Percentiles rank a stretch among this genome's conserved stretches.
phyloP scores from a whole-genome alignment of 2,329 filamentous ascomycete species.

The Paracoccidioides brasiliensis region DNA sequence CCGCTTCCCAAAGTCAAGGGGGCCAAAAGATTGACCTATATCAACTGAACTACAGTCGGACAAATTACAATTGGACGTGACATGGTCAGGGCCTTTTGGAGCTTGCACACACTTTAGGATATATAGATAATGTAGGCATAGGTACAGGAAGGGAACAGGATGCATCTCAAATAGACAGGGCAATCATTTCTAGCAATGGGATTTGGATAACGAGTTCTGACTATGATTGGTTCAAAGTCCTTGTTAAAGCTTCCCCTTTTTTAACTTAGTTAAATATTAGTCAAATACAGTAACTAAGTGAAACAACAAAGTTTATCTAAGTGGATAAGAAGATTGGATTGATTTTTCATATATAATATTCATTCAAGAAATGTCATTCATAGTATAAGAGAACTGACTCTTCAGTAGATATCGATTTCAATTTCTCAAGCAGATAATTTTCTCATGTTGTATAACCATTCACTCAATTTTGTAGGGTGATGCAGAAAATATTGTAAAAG shows the following conservation, averaged over 20 bases:
- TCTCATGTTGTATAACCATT: too few species aligned
- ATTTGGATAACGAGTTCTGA: conserved; percentile 1
- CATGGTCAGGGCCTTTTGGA: background rate
- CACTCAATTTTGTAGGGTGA: too few species aligned
- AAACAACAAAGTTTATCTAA: background rate
- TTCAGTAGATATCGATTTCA: too few species aligned
- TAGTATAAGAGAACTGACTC: too few species aligned
- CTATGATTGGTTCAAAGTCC: background rate
- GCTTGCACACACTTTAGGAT: background rate
- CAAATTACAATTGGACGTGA: background rate
- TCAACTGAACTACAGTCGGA: conserved; percentile 1
- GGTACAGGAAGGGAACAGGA: background rate
- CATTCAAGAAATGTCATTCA: too few species aligned
- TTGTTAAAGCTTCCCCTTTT: background rate
- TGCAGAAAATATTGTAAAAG: too few species aligned
- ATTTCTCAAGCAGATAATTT: too few species aligned
- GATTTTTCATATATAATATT: too few species aligned
- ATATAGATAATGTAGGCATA: background rate
- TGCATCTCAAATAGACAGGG: background rate
- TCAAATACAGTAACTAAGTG: too few species aligned
- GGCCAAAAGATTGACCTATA: conserved; percentile 1
- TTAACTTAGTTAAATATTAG: background rate
- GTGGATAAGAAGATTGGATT: too few species aligned
- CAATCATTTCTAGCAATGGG: background rate
- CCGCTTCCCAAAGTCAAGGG: background rate